Percentiles rank a stretch among this genome's conserved stretches.
phyloP scores from a whole-genome alignment of 179 eudicot genomes.

The Vitellaria paradoxa region DNA sequence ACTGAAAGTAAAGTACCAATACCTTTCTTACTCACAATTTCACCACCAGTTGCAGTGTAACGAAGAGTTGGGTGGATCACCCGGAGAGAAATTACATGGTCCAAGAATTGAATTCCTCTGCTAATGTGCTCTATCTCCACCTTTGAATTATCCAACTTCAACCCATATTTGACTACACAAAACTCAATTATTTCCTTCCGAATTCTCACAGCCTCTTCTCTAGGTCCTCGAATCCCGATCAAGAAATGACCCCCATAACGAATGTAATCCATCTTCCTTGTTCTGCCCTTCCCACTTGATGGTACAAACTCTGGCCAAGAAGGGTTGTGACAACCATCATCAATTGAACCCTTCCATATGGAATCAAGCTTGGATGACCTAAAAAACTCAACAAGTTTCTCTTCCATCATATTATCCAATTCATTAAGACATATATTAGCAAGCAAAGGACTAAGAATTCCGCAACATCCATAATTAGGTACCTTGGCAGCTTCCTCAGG shows the following conservation, averaged over 20 bases:
- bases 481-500: slow-evolving; percentile 81
- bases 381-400: slow-evolving; percentile 56
- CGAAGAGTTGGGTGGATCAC: slow-evolving; percentile 86
- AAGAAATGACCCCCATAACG: slow-evolving; percentile 83
- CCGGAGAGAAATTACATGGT: slow-evolving; percentile 76
- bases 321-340: slow-evolving; percentile 79
- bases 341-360: slow-evolving; percentile 50
- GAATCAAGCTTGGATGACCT: slow-evolving; percentile 51
- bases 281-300: slow-evolving; percentile 65
- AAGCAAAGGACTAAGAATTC: slow-evolving; percentile 84
- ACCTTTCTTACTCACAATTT: slow-evolving; percentile 69
- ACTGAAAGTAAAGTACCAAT: slow-evolving; percentile 95
- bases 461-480: slow-evolving; percentile 75
- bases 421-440: slow-evolving; percentile 77
- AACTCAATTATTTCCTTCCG: slow-evolving; percentile 60
- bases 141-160: slow-evolving; percentile 71
- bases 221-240: slow-evolving; percentile 80
- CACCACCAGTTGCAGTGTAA: slow-evolving; percentile 79
- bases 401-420: slow-evolving; percentile 73
- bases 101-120: slow-evolving; percentile 79
- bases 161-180: slow-evolving; percentile 47
- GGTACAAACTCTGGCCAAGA: slow-evolving; percentile 99
- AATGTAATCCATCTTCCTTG: slow-evolving; percentile 86
- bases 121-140: slow-evolving; percentile 81
- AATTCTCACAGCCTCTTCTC: slow-evolving; percentile 72